A percentile compares a stretch with the other conserved stretches of the same genome.
Evolutionary conservation across 768 basidiomycete genomes (phyloP).

Genomic region (Suillus alpinus): DNA sequence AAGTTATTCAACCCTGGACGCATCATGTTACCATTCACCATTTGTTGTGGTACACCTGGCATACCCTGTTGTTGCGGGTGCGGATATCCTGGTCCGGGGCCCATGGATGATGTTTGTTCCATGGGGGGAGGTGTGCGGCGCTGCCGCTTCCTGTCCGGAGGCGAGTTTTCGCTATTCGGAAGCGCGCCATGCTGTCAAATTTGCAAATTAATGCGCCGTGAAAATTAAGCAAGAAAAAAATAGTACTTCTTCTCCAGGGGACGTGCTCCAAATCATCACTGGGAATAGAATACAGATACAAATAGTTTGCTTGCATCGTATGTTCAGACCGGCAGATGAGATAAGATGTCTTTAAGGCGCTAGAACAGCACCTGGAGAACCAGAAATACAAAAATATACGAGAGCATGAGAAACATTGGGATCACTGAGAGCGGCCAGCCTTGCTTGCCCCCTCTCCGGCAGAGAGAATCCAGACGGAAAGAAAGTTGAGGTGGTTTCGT

Average conservation of each 20-base stretch:
- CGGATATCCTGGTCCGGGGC: slow-evolving; percentile 32
- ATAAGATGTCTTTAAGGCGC: too few relatives aligned
- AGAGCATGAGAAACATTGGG: too few relatives aligned
- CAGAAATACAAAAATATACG: too few relatives aligned
- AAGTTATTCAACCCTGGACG: slow-evolving; percentile 34
- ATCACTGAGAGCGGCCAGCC: too few relatives aligned
- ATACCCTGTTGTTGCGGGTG: slow-evolving; percentile 33
- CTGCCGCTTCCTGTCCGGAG: slow-evolving; percentile 53
- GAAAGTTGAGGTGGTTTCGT: too few relatives aligned
- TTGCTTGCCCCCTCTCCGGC: too few relatives aligned
- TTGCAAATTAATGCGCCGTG: background rate
- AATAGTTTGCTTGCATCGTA: too few relatives aligned
- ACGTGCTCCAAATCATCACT: slow-evolving; percentile 13
- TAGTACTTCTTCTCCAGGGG: slow-evolving; percentile 58
- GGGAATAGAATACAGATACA: too few relatives aligned
- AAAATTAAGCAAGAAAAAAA: slow-evolving; percentile 6
- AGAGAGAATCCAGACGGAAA: too few relatives aligned
- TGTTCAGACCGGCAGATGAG: too few relatives aligned
- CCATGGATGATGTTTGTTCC: slow-evolving; percentile 41
- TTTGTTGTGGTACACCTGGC: slow-evolving; percentile 36
- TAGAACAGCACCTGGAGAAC: too few relatives aligned
- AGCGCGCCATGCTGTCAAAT: slow-evolving; percentile 42
- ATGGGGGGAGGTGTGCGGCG: slow-evolving; percentile 47
- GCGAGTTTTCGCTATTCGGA: slow-evolving; percentile 51
- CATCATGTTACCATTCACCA: slow-evolving; percentile 41